Evolutionary conservation across 2,329 filamentous ascomycete species (phyloP), one percentile per base, ranked within the genome.

Genomic region (Tolypocladium ovalisporum): DNA sequence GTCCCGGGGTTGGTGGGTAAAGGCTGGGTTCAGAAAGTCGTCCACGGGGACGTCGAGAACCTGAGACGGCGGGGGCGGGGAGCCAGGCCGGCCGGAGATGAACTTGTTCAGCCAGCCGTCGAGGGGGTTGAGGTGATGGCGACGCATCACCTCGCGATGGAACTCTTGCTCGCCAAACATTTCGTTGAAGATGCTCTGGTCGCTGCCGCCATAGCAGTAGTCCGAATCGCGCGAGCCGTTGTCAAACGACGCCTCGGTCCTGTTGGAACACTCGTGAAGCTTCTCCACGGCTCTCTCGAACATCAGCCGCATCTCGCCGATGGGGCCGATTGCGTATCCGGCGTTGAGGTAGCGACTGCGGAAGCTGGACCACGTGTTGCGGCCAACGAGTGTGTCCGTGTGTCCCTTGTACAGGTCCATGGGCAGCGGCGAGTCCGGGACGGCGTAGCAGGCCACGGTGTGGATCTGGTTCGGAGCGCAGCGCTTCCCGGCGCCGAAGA

Each of bases 151-250:
- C 37, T 68, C 66, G 42, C 67, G 65, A 39, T 67, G 65, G 56
- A 62, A 65, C 58, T 68, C 67, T 35, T 68, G 67, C 60, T 67
- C 63, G 32, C 66, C 67, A 47, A 64, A 64, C 54, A 68, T 67
- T 56, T 66, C 65, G 54, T 60, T 60, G 57, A 67, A 68, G 58
- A 69, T 62, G 57, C 61, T 62, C 58, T 69, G 67, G 54, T 69
- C 67, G 51, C 63, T 67, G 3, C 65, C 67, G 10, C 42, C 47
- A 54, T 65, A 64, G 58, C 65, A 67, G 27, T 56, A 34, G 35
- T 64, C 61, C 3, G 61, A 58, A 5, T 13, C 40, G 6, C 58
- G 39, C 4, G 53, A 49, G 27, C 58, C 57, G 17, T 64, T 54
- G 52, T 67, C 63, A n/a, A 58, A 62, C 29, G 35, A 42, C 2